phyloP scores from a whole-genome alignment of 805 yeast genomes.

The Ogataea paraovalis region DNA sequence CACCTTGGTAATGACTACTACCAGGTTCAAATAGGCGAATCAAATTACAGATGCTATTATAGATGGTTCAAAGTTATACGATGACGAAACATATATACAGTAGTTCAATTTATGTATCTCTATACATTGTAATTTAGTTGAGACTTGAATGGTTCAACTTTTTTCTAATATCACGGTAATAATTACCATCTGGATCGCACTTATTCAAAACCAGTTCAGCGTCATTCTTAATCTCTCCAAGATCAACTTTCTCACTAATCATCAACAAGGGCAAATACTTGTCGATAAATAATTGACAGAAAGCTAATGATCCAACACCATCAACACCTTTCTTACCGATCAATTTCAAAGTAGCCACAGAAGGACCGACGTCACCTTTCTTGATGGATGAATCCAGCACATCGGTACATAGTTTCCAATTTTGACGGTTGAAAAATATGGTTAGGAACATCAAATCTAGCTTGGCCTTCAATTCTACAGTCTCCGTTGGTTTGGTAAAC shows the following conservation, averaged over 20 bases:
- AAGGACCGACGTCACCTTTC: conserved; percentile 12
- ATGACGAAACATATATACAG: not conserved
- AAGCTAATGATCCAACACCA: conserved; percentile 1
- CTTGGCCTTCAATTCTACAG: conserved; percentile 6
- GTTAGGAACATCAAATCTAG: conserved; percentile 15
- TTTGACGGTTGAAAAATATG: conserved; percentile 15
- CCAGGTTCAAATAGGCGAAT: conserved; percentile 4
- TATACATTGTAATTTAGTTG: not conserved
- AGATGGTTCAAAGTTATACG: conserved; percentile 18
- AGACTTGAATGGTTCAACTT: not conserved
- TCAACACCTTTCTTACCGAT: conserved; percentile 5
- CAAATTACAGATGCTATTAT: conserved; percentile 13
- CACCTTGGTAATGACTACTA: conserved; percentile 15
- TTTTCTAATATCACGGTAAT: conserved; percentile 5
- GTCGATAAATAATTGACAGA: conserved; percentile 13
- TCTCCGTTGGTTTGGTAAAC: conserved; percentile 4
- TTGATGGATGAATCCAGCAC: conserved; percentile 13
- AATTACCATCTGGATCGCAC: conserved; percentile 6
- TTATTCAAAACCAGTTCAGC: conserved; percentile 1
- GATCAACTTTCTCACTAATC: conserved; percentile 6
- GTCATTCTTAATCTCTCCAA: conserved; percentile 1
- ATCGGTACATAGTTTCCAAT: conserved; percentile 13
- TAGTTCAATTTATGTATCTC: not conserved
- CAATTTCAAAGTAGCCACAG: conserved; percentile 7
- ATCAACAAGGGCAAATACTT: conserved; percentile 13